Evolutionary conservation across 768 basidiomycete species (phyloP), one percentile per base, ranked within the genome.

Genomic region (Leccinellum luteum): DNA sequence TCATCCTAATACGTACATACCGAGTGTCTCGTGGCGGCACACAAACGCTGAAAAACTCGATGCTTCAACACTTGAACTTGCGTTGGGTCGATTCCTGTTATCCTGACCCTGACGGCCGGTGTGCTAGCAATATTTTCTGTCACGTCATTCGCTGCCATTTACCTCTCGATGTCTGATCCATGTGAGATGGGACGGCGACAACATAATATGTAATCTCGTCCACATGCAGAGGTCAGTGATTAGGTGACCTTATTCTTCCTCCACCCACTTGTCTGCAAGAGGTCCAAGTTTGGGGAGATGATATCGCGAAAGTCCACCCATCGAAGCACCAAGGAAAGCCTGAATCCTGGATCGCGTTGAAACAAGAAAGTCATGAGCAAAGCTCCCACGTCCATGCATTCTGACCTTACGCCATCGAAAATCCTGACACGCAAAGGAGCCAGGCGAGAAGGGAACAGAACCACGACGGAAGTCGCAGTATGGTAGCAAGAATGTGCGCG

Each of bases 241-340:
- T 12, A 34, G 4, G 10, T 19, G 45, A 21, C 38, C 30, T 59
- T 69, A 85, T 67, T 89, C 88, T 58, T 86, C 87, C 10, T 75
- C 73, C 12, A 91, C 76, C 86, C 89, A 90, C 56, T 76, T 73
- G 60, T 87, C 86, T 14, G 89, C 90, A 13, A 88, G 67, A 23
- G 76, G 73, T 3, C 89, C 90, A 15, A 89, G 78, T 53, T 75
- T 73, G 13, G 89, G 90, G 48, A 89, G 68, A 62, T 81, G 81
- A 68, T 77, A 90, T 52, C 82, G 79, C 66, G n/a, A 87, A 12
- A 64, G 73, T 19, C 76, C 79, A 51, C 80, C 76, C 31, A 74
- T 76, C 1, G 78, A 75, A 1, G 84, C 85, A 62, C 83, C 81
- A 5, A 73, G 69, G 60, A 81, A 86, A 27, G 85, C 82, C 59